Base-by-base conservation (phyloP, 768 basidiomycete species). In the Trametes punicea region DNA sequence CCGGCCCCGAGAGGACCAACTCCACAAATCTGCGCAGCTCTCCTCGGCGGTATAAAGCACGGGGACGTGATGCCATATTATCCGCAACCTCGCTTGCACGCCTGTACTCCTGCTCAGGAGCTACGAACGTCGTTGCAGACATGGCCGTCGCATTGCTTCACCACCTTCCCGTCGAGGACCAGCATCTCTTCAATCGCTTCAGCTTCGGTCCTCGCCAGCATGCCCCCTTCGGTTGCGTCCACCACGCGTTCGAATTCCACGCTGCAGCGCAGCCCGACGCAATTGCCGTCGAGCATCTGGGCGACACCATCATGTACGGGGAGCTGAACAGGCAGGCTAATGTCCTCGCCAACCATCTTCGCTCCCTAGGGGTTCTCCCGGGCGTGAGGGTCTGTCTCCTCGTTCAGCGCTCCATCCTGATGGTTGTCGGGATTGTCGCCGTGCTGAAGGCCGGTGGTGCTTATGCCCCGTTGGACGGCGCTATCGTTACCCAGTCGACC, bases 391-490 rank as follows among this genome's bases (percentile, higher is more conserved):
- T 85, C 31, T 81, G 80, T 57, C 69, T 84, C 38, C 73, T 85
- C 11, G 75, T 77, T 7, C 77, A 81, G 55, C 77, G 83, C 23
- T 81, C 78, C 18, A 78, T 84, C 34, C 62, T 70, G 11, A 77
- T 82, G 73, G 72, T 82, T 36, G 68, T 80, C 18, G 82, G 76
- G 6, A 80, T 85, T 42, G 65, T 84, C 16, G 79, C 77, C 18
- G 71, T 80, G 21, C 73, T 84, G 40, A 84, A 84, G 62, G 77
- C 81, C 9, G 82, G 82, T 5, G 82, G 75, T 15, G 76, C 81
- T 3, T 85, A 85, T 59, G 78, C 83, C 9, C 83, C 82, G 6
- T 68, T 82, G 29, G 83, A 85, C 62, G 82, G 80, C 6, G 76
- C 75, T 40, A 76, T 81, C 44, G 79, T 81, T 54, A 79, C 81